A percentile compares a stretch with the other conserved stretches of the same genome.
phyloP scores from a whole-genome alignment of 768 basidiomycete genomes.

The Lentinus tigrinus region DNA sequence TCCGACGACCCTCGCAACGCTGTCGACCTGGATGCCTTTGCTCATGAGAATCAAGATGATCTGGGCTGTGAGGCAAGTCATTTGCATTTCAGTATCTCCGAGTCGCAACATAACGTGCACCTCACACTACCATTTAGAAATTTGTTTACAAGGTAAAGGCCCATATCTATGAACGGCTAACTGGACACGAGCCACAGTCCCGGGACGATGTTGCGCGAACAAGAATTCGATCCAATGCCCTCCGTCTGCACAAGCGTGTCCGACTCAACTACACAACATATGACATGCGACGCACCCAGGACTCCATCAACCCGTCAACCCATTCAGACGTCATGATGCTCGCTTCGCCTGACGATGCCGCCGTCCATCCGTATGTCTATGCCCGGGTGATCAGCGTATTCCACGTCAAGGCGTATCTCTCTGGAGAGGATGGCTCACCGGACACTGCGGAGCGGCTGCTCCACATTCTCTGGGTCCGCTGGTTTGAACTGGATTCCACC shows the following conservation, averaged over 20 bases:
- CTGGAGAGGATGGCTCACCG: conserved; percentile 24
- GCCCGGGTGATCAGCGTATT: conserved; percentile 28
- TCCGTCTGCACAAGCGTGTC: conserved; percentile 30
- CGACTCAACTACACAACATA: conserved; percentile 43
- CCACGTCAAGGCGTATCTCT: conserved; percentile 26
- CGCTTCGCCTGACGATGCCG: conserved; percentile 1
- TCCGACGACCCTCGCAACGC: too few species aligned
- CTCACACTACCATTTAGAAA: too few species aligned
- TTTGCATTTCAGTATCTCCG: too few species aligned
- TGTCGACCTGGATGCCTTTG: too few species aligned
- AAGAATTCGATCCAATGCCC: too few species aligned
- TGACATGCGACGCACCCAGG: conserved; percentile 39
- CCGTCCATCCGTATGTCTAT: conserved; percentile 29
- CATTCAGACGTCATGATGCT: conserved; percentile 34
- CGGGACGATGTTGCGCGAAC: conserved; percentile 20
- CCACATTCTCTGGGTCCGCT: conserved; percentile 40
- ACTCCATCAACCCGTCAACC: conserved; percentile 38
- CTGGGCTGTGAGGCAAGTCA: too few species aligned
- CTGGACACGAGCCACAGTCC: conserved; percentile 9
- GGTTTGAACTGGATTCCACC: conserved; percentile 32
- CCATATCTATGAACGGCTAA: background rate
- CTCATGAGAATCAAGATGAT: too few species aligned
- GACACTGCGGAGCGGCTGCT: conserved; percentile 5
- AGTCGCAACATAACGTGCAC: too few species aligned
- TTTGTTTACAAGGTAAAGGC: background rate